Base-by-base conservation (phyloP, 768 basidiomycete genomes). In the Lentinula lateritia region DNA sequence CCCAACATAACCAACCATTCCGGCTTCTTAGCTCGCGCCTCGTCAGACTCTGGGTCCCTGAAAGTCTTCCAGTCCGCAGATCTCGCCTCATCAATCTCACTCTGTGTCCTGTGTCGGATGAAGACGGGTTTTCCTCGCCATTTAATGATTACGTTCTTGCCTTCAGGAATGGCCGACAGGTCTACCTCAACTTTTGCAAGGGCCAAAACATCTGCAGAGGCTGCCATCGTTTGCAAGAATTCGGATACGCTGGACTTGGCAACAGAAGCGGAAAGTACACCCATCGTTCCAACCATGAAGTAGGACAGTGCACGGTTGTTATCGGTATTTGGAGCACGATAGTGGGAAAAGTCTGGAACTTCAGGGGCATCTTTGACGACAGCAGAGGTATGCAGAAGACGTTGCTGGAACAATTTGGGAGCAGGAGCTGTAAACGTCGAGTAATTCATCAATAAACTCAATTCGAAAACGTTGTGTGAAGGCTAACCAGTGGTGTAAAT, bases 41-140 rank as follows among this genome's bases (percentile, higher is more conserved):
- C 90, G 72, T 99, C 97, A 53, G 84, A 75, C 80, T 99, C 85
- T 60, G 97, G 97, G 71, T 99, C 97, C 63, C 97, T 84, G 63
- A 99, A 81, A 34, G 76, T 64, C 81, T 95, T 93, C 89, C 95
- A 89, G 75, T 96, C 87, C 61, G 83, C 78, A 42, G 74, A 69
- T 75, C 92, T 88, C 55, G 97, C 97, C 78, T 99, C 97, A 64
- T 92, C 85, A 68, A 99, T 92, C 80, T 99, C 97, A 60, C 80
- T 83, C 61, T 81, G 69, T 13, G 97, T 99, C 70, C 97, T 87
- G 81, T 99, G 97, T 66, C 97, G 87, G 74, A 99, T 94, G 82
- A 98, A 98, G 59, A 99, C 97, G 66, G 97, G 97, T 83, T 99
- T 99, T 74, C 97, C 97, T 71, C 97, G 92, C 97, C 97, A 99